Evolutionary conservation across 305 asterid species (phyloP).

Genomic region (Fraxinus sp.): DNA sequence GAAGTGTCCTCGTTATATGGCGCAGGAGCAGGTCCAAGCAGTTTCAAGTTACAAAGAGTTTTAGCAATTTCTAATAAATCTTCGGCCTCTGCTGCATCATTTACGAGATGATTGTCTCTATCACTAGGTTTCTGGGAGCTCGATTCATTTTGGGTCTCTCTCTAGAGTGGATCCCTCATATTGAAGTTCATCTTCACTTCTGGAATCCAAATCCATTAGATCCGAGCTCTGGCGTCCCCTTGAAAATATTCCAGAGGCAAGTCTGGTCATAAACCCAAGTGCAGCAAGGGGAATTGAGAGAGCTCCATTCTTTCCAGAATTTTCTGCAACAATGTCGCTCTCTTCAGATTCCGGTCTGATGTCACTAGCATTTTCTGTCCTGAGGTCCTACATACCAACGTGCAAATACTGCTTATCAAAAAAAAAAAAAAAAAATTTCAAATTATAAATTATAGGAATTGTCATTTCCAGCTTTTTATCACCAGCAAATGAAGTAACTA

Average conservation of each 20-base stretch:
- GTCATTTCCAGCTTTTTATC: background rate
- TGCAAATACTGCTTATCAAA: slow-evolving; percentile 11
- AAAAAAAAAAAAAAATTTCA: background rate
- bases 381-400: slow-evolving; percentile 47
- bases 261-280: slow-evolving; percentile 75
- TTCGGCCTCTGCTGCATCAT: slow-evolving; percentile 35
- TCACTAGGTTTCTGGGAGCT: slow-evolving; percentile 46
- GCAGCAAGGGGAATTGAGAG: slow-evolving; percentile 87
- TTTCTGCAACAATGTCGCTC: slow-evolving; percentile 35
- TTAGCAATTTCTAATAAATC: slow-evolving; percentile 48
- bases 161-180: slow-evolving; percentile 37
- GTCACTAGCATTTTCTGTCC: slow-evolving; percentile 43
- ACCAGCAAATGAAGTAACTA: background rate
- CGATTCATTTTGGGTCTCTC: slow-evolving; percentile 44
- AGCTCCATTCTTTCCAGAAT: slow-evolving; percentile 69
- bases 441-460: slow-evolving; percentile 1
- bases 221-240: slow-evolving; percentile 62
- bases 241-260: slow-evolving; percentile 87
- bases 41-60: slow-evolving; percentile 42
- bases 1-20: slow-evolving; percentile 35
- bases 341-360: slow-evolving; percentile 48
- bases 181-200: slow-evolving; percentile 58
- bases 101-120: slow-evolving; percentile 36
- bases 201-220: slow-evolving; percentile 38
- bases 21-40: slow-evolving; percentile 36